Evolutionary conservation across 345 rosid species (phyloP).

Genomic region (Ricinus communis): DNA sequence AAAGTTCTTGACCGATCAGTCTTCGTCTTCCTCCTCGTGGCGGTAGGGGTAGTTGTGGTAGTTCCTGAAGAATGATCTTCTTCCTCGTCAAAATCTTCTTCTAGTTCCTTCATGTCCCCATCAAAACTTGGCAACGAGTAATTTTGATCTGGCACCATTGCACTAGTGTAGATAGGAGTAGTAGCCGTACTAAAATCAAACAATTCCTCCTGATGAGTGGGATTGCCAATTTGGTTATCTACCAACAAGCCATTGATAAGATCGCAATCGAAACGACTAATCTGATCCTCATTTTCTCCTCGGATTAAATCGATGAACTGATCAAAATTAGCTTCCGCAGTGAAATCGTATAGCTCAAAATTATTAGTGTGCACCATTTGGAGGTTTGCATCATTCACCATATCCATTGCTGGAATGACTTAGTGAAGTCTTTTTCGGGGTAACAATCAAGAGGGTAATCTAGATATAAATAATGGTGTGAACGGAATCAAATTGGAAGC

Average conservation of each 20-base stretch:
- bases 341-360: constrained; percentile 50
- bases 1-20: constrained; percentile 67
- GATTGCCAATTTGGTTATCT: constrained; percentile 28
- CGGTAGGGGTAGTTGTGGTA: constrained; percentile 40
- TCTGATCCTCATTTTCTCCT: constrained; percentile 42
- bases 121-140: constrained; percentile 40
- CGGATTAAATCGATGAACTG: constrained; percentile 55
- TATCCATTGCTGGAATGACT: not conserved
- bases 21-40: constrained; percentile 37
- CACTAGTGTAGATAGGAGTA: not conserved
- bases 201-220: constrained; percentile 23
- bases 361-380: constrained; percentile 9
- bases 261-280: constrained; percentile 33
- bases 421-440: not conserved
- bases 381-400: not conserved
- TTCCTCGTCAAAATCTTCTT: constrained; percentile 37
- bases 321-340: constrained; percentile 51
- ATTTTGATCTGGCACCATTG: constrained; percentile 30
- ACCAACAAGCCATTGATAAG: constrained; percentile 34
- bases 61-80: constrained; percentile 61
- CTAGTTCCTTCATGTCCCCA: constrained; percentile 24
- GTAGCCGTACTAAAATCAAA: constrained; percentile 20
- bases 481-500: constrained; percentile 7
- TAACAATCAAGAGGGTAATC: not conserved
- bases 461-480: constrained; percentile 4